Percentiles rank a stretch among this genome's conserved stretches.
phyloP scores from a whole-genome alignment of 2,329 filamentous ascomycete species.

The Aspergillus felis region DNA sequence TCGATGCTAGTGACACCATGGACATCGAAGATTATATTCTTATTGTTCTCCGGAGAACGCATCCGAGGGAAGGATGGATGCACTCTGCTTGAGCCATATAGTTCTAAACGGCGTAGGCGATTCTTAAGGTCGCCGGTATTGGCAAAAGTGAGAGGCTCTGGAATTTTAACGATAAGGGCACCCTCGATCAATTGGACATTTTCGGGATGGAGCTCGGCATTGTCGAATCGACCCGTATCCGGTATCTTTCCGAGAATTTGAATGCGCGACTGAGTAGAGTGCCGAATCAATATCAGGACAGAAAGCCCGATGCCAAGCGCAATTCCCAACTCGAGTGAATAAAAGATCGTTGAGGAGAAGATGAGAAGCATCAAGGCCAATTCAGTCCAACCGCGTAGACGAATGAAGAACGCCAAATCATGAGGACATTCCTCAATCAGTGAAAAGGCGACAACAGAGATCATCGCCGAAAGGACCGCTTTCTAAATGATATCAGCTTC shows the following conservation, averaged over 20 bases:
- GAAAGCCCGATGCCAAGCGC: slow-evolving; percentile 90
- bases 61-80: slow-evolving; percentile 85
- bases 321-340: slow-evolving; percentile 89
- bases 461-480: slow-evolving; percentile 89
- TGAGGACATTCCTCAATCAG: slow-evolving; percentile 93
- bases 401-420: slow-evolving; percentile 84
- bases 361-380: slow-evolving; percentile 84
- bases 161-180: slow-evolving; percentile 94
- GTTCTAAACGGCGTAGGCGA: slow-evolving; percentile 74
- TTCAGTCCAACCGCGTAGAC: slow-evolving; percentile 81
- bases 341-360: slow-evolving; percentile 88
- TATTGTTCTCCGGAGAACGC: slow-evolving; percentile 73
- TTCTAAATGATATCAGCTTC: slow-evolving; percentile 54
- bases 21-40: slow-evolving; percentile 93
- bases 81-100: slow-evolving; percentile 79
- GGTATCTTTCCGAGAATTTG: slow-evolving; percentile 90
- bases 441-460: slow-evolving; percentile 90
- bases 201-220: slow-evolving; percentile 69
- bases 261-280: slow-evolving; percentile 87
- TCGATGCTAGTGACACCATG: slow-evolving; percentile 96
- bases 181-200: slow-evolving; percentile 85
- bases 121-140: slow-evolving; percentile 92
- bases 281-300: slow-evolving; percentile 80
- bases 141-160: slow-evolving; percentile 92
- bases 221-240: slow-evolving; percentile 78